Evolutionary conservation across 2,329 filamentous ascomycete genomes (phyloP), one percentile per base, ranked within the genome.

Genomic region (Colletotrichum sp.): DNA sequence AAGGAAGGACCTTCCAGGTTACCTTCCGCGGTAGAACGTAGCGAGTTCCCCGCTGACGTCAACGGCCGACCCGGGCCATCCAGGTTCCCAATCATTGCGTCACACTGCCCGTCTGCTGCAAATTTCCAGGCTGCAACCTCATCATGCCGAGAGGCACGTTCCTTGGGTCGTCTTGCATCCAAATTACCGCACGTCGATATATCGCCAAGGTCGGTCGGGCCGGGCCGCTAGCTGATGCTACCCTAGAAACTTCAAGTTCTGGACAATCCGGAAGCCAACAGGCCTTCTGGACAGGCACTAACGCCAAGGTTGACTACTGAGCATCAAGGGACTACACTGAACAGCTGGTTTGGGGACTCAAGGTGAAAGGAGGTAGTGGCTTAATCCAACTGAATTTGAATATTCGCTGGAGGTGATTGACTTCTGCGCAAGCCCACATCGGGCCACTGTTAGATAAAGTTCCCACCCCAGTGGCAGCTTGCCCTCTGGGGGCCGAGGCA

Each of bases 171-270:
- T 26, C 52, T 5, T 57, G 24, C 7, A 28, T 24, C 21, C 21
- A 13, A 24, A 24, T 57, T 5, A 57, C 16, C 16, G 5, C 15
- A 26, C 12, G 26, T 57, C 16, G 0, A 57, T 57, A 1, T 26
- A 28, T 57, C 26, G 26, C 24, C 4, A 57, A 57, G 52, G 21
- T 57, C 24, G n/a, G n/a, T 57, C 52, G 24, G 52, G 21, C 21
- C 24, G 15, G 52, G 21, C 52, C 24, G 24, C 24, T 26, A 26
- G 52, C 52, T 26, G 24, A 57, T 57, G 52, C 52, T 57, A 5
- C 21, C 24, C 24, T 18, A 16, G 3, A 9, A 5, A 2, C 1
- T 15, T 55, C 0, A 13, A 55, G n/a, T 21, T 55, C 21, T 55
- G 8, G 52, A 57, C 24, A 57, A 26, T 1, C 52, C 2, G 24